phyloP scores from a whole-genome alignment of 2,329 filamentous ascomycete species.

The Xylaria sp. region DNA sequence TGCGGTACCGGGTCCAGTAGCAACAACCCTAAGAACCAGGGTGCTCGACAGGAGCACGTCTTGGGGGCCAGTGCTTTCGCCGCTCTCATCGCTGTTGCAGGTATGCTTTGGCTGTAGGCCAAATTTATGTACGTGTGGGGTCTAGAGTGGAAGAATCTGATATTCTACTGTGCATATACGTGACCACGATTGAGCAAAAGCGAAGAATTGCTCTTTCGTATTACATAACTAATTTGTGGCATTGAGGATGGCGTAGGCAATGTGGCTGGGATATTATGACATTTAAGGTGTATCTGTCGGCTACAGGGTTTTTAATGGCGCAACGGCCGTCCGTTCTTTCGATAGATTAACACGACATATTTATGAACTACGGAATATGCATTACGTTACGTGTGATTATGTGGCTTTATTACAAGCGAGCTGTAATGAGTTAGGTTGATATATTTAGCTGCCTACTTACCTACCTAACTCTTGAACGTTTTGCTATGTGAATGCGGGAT shows the following conservation, averaged over 20 bases:
- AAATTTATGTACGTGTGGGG: background rate
- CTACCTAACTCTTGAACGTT: background rate
- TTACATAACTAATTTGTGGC: slow-evolving; percentile 3
- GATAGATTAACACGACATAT: slow-evolving; percentile 4
- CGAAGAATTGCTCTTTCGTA: background rate
- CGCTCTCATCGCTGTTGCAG: slow-evolving; percentile 46
- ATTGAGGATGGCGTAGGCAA: background rate
- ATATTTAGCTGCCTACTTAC: background rate
- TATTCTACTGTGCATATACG: slow-evolving; percentile 19
- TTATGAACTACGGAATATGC: background rate
- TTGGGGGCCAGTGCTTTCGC: slow-evolving; percentile 49
- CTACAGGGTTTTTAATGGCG: slow-evolving; percentile 25
- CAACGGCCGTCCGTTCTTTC: slow-evolving; percentile 18
- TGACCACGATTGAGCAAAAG: slow-evolving; percentile 8
- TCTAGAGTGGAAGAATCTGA: slow-evolving; percentile 11
- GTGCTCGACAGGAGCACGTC: slow-evolving; percentile 42
- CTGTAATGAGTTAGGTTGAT: background rate
- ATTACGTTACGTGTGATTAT: background rate
- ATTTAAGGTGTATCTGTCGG: slow-evolving; percentile 22
- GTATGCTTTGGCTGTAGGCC: slow-evolving; percentile 45
- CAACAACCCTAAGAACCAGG: slow-evolving; percentile 39
- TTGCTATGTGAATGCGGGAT: background rate
- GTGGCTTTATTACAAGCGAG: background rate
- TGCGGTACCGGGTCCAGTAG: slow-evolving; percentile 31
- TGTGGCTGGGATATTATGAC: slow-evolving; percentile 8